These are phyloP conservation scores for Mollisia scopiformis DNA, from an alignment of 2,329 filamentous ascomycete species.

Conservation along the genomic window DNA sequence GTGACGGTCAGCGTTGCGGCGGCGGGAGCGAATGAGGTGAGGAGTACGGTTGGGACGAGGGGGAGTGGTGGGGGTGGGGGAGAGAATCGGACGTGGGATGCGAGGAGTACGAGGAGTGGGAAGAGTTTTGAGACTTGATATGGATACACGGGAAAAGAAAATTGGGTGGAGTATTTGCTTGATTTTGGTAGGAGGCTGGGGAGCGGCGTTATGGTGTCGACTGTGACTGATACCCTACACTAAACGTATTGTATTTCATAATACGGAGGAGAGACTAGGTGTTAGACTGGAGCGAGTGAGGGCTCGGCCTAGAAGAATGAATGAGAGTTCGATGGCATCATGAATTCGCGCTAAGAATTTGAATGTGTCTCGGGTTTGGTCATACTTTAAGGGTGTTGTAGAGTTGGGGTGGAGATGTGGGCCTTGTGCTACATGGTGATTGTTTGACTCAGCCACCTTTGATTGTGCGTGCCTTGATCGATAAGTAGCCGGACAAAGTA, in stretches of 20 bases:
- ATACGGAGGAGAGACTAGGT: not conserved
- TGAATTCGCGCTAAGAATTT: not conserved
- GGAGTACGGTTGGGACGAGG: constrained; percentile 4
- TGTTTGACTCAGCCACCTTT: no score
- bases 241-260: not conserved
- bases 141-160: not conserved
- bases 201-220: not conserved
- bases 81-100: no score
- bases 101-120: constrained; percentile 8
- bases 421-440: no score
- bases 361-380: not conserved
- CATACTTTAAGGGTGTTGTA: no score
- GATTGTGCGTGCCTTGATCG: no score
- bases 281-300: not conserved
- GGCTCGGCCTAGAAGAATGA: not conserved
- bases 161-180: not conserved
- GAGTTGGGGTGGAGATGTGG: no score
- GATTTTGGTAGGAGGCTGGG: not conserved
- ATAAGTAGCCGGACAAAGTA: no score
- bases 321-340: not conserved
- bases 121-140: constrained; percentile 9
- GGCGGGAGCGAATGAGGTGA: not conserved
- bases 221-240: constrained; percentile 1
- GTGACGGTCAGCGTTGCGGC: constrained; percentile 25
- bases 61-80: constrained; percentile 7